Base-by-base conservation (phyloP, 2,329 filamentous ascomycete species). In the Teratosphaeria zuluensis region DNA sequence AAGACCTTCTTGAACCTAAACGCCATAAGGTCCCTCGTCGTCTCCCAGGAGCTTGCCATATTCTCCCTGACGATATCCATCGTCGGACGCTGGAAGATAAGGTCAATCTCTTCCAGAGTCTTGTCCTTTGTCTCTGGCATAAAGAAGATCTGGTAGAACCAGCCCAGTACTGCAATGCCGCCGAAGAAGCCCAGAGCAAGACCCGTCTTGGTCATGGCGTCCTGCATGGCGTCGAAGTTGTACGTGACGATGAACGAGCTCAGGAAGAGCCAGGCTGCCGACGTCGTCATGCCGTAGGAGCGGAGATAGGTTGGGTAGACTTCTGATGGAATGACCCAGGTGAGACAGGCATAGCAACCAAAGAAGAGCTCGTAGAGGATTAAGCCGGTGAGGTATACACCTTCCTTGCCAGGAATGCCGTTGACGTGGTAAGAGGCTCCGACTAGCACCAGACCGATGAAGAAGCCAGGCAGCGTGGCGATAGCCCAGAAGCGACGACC, bases 401-500 rank as follows among this genome's bases (percentile, higher is more conserved):
- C 86, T 61, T 82, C 52, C 4, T 56, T 61, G 24, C 59, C 53
- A 48, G 53, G 21, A 52, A 62, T 19, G 54, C 78, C 65, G 7
- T 77, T 69, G 48, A 87, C 78, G 9, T 82, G 80, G 73, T 88
- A 88, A 52, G 80, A 83, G 19, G 79, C 73, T 4, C 86, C 87
- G 60, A 89, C 84, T 28, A 89, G 75, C 9, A 88, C 72, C 0
- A 89, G 77, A 16, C 86, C 86, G 52, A 89, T 69, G 66, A 89
- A 87, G 77, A 89, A 89, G 0, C 85, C 84, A 0, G 86, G 86
- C 48, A 90, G 75, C 82, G 87, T 89, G 4, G 78, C 79, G 61
- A 85, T 87, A 33, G 86, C 87, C 87, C 86, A 89, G 79, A 89
- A 89, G 3, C 86, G 83, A 24, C 87, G 84, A 12, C 86, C 86